Evolutionary conservation across 2,329 filamentous ascomycete genomes (phyloP), one percentile per base, ranked within the genome.

Genomic region (Colletotrichum tanaceti): DNA sequence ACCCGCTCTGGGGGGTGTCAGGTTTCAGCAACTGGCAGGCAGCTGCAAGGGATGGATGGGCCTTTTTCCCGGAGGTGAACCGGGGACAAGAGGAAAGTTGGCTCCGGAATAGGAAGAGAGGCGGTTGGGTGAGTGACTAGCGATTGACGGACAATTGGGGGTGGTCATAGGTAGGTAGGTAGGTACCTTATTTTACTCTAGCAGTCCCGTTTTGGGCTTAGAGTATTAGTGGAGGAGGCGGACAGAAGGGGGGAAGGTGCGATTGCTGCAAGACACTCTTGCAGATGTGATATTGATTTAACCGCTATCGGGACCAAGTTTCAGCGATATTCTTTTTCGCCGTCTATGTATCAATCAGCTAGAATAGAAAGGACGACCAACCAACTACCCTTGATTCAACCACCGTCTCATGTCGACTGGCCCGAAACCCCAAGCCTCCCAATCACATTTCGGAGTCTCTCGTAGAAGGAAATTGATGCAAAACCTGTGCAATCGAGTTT

Each of bases 171-270:
- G 65, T 10, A 35, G 32, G 32, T 35, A 35, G 7, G 32, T 35
- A 35, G 9, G 32, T 68, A 68, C 55, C 61, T 66, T 52, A 32
- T 57, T 35, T 38, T 57, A 57, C 64, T 68, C 32, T 60, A 14
- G 54, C 57, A 44, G 41, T 65, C 24, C 66, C 66, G 66, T 57
- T 68, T 69, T 57, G 66, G 66, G 66, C 50, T 61, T 69, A 62
- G 66, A 57, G 49, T 52, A n/a, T n/a, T n/a, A 54, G 66, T 66
- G 63, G 55, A 65, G 50, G 62, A 69, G 55, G n/a, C n/a, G n/a
- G 61, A 38, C 49, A 52, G 61, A 68, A 65, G 47, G 61, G 53
- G 66, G 24, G n/a, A n/a, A 3, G 24, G 54, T 57, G 66, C 61
- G 55, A 50, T 55, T 57, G 65, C 57, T 50, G 35, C 35, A 41